Evolutionary conservation across 2,329 filamentous ascomycete genomes (phyloP).

Genomic region (Curvularia spicifera): DNA sequence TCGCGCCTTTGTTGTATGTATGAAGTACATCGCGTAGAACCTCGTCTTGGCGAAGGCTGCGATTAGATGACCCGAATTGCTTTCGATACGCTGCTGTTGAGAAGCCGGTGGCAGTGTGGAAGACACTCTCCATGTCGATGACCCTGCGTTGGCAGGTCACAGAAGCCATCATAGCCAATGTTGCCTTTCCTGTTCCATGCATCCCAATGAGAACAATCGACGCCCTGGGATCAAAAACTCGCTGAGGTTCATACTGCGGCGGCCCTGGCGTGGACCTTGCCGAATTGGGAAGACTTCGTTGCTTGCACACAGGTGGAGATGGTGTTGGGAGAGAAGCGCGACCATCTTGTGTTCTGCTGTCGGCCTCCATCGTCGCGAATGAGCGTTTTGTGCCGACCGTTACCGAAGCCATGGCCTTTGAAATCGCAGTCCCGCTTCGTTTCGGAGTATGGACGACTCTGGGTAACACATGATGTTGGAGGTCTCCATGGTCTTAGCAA

Average conservation of each 20-base stretch:
- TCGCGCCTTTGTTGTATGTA: slow-evolving; percentile 63
- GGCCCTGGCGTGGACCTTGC: slow-evolving; percentile 33
- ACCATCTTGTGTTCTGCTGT: slow-evolving; percentile 19
- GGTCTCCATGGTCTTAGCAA: slow-evolving; percentile 8
- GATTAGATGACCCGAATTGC: slow-evolving; percentile 65
- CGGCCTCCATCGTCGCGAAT: slow-evolving; percentile 35
- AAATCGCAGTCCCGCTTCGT: slow-evolving; percentile 3
- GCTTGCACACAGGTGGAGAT: slow-evolving; percentile 19
- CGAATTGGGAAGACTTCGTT: slow-evolving; percentile 22
- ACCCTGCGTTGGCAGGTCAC: slow-evolving; percentile 71
- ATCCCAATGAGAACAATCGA: slow-evolving; percentile 76
- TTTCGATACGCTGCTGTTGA: slow-evolving; percentile 69
- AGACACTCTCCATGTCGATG: slow-evolving; percentile 71
- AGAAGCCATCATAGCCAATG: slow-evolving; percentile 75
- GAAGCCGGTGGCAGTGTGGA: slow-evolving; percentile 67
- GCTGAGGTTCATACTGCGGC: slow-evolving; percentile 35
- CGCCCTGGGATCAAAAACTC: slow-evolving; percentile 64
- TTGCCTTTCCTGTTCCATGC: slow-evolving; percentile 77
- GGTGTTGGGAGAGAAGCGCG: slow-evolving; percentile 20
- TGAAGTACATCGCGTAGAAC: slow-evolving; percentile 67
- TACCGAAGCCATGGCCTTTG: slow-evolving; percentile 32
- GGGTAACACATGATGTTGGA: slow-evolving; percentile 12
- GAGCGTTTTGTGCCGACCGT: slow-evolving; percentile 39
- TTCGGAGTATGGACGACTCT: slow-evolving; percentile 11
- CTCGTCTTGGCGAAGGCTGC: slow-evolving; percentile 67